A percentile compares a stretch with the other conserved stretches of the same genome.
Evolutionary conservation across 768 basidiomycete genomes (phyloP).

Genomic region (Favolaschia claudopus): DNA sequence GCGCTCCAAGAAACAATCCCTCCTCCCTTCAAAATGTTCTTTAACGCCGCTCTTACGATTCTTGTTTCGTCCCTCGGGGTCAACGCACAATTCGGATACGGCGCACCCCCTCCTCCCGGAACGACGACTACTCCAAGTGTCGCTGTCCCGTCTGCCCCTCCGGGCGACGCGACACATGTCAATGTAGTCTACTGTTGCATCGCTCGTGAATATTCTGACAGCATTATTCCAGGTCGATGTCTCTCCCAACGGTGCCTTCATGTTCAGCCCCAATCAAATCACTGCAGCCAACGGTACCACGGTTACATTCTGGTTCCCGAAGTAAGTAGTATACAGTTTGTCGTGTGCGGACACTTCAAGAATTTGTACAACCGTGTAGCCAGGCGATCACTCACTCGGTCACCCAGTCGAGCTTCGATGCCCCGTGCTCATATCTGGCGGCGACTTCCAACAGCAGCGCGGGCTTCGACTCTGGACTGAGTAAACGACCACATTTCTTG

Average conservation of each 20-base stretch:
- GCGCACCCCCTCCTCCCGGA: conserved; percentile 23
- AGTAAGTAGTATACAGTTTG: conserved; percentile 36
- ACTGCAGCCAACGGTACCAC: conserved; percentile 56
- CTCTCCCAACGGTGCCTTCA: conserved; percentile 42
- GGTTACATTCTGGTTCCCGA: conserved; percentile 62
- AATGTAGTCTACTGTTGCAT: conserved; percentile 39
- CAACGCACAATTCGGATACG: conserved; percentile 44
- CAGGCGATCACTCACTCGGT: conserved; percentile 53
- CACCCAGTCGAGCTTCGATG: conserved; percentile 62
- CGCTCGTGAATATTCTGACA: too few species aligned
- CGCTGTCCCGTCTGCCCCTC: conserved; percentile 48
- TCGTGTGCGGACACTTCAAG: background rate
- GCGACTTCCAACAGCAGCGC: conserved; percentile 43
- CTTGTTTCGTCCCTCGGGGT: conserved; percentile 36
- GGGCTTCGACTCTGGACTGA: conserved; percentile 66
- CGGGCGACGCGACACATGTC: conserved; percentile 40
- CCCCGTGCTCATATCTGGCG: conserved; percentile 59
- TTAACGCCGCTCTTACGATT: conserved; percentile 30
- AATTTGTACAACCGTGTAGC: too few species aligned
- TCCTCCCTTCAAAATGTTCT: conserved; percentile 35
- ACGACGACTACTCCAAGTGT: conserved; percentile 31
- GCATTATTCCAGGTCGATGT: conserved; percentile 50
- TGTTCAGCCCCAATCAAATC: conserved; percentile 55
- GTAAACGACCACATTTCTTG: background rate
- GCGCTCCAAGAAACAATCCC: background rate